These are phyloP conservation scores for Fraxinus excelsior DNA, from an alignment of 257 asterid species.

Conservation along the genomic window DNA sequence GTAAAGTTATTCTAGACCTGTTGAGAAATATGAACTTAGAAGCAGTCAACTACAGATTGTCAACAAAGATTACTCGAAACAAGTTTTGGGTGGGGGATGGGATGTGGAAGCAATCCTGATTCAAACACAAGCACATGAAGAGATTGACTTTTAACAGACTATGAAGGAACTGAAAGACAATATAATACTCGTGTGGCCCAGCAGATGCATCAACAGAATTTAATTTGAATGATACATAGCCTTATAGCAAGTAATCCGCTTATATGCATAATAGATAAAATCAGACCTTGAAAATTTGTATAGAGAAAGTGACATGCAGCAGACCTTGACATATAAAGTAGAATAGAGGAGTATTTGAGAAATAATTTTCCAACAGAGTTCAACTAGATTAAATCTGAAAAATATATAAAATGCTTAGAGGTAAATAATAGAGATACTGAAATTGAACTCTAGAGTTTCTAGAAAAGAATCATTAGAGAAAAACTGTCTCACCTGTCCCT, in stretches of 20 bases:
- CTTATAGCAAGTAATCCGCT: not conserved
- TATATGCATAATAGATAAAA: not conserved
- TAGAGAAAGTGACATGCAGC: not conserved
- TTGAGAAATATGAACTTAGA: not conserved
- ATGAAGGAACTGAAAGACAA: not conserved
- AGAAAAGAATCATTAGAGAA: not conserved
- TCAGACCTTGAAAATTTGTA: not conserved
- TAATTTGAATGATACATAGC: slow-evolving; percentile 1
- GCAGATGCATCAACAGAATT: not conserved
- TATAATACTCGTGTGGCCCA: not conserved
- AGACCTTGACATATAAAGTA: not conserved
- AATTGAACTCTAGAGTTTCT: not conserved
- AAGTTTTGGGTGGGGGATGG: not conserved
- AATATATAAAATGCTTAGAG: not conserved
- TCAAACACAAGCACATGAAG: not conserved
- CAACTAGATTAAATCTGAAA: slow-evolving; percentile 18
- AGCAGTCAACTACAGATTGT: not conserved
- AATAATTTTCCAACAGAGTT: not conserved
- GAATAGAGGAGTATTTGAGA: not conserved
- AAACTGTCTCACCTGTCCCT: slow-evolving; percentile 60
- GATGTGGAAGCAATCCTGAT: not conserved
- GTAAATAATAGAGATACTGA: slow-evolving; percentile 9
- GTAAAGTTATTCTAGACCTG: not conserved
- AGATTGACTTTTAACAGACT: not conserved
- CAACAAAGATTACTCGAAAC: not conserved